Percentiles rank a stretch among this genome's conserved stretches.
These are phyloP conservation scores for Pythium periplocum DNA, from an alignment of 352 stramenopile species.

Conservation along the genomic window DNA sequence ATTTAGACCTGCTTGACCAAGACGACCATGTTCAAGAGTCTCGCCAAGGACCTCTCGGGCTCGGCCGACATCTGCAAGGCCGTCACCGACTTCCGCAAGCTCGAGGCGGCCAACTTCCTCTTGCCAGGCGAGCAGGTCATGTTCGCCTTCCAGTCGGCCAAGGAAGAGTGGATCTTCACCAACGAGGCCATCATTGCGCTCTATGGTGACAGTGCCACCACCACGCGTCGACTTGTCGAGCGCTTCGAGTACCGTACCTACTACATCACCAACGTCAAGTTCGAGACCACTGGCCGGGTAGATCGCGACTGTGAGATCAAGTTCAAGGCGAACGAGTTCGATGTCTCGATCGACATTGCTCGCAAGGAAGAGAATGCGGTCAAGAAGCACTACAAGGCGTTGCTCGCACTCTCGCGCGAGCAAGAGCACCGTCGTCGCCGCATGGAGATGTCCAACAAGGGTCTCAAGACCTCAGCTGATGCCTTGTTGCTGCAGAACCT, in stretches of 20 bases:
- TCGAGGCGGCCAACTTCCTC: slow-evolving; percentile 8
- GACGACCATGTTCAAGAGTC: slow-evolving; percentile 12
- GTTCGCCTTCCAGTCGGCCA: slow-evolving; percentile 17
- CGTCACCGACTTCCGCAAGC: slow-evolving; percentile 17
- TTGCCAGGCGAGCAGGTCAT: slow-evolving; percentile 14
- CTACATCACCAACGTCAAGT: slow-evolving; percentile 9
- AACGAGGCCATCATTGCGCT: slow-evolving; percentile 12
- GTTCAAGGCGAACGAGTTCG: slow-evolving; percentile 5
- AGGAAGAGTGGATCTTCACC: slow-evolving; percentile 20
- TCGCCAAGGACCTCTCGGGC: slow-evolving; percentile 17
- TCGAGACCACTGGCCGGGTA: slow-evolving; percentile 15
- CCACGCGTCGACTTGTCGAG: slow-evolving; percentile 18
- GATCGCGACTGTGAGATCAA: slow-evolving; percentile 25
- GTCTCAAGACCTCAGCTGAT: slow-evolving; percentile 10
- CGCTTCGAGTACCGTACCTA: slow-evolving; percentile 18
- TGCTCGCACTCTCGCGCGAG: slow-evolving; percentile 10
- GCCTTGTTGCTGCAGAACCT: background rate
- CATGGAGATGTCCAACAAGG: slow-evolving; percentile 7
- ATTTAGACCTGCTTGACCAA: too few relatives aligned
- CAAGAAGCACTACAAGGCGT: slow-evolving; percentile 12
- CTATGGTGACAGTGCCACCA: slow-evolving; percentile 15
- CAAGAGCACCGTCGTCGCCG: slow-evolving; percentile 6
- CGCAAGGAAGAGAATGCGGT: slow-evolving; percentile 7
- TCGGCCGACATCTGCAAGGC: slow-evolving; percentile 15
- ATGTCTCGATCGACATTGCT: slow-evolving; percentile 21